These are phyloP conservation scores for Fusarium sp. DNA, from an alignment of 2,329 filamentous ascomycete genomes.

Conservation along the genomic window DNA sequence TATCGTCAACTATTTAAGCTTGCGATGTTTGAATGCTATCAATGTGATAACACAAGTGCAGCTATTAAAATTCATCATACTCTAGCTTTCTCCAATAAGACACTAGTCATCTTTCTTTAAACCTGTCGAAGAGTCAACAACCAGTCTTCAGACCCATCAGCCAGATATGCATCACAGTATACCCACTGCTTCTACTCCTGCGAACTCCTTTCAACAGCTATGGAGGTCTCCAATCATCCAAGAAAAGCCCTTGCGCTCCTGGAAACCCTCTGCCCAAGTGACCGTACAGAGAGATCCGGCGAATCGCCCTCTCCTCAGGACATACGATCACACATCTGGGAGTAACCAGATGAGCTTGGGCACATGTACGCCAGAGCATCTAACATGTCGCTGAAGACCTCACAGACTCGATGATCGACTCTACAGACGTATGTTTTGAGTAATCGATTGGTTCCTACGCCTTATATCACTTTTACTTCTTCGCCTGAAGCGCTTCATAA, in stretches of 20 bases:
- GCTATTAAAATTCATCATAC: background rate
- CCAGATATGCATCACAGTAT: background rate
- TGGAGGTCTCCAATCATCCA: background rate
- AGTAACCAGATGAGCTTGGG: slow-evolving; percentile 3
- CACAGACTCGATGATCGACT: background rate
- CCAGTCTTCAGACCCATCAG: background rate
- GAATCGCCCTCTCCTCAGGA: background rate
- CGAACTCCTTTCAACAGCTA: background rate
- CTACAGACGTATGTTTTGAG: background rate
- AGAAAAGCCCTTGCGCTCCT: background rate
- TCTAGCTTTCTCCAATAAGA: background rate
- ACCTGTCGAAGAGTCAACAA: background rate
- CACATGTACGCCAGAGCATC: slow-evolving; percentile 2
- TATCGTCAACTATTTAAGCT: background rate
- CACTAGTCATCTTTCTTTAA: background rate
- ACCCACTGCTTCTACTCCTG: background rate
- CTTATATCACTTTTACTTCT: slow-evolving; percentile 9
- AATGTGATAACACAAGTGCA: background rate
- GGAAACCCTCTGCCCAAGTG: background rate
- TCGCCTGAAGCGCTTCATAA: background rate
- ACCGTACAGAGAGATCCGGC: background rate
- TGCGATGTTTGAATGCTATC: background rate
- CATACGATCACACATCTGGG: slow-evolving; percentile 4
- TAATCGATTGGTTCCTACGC: background rate
- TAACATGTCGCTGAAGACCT: background rate